Base-by-base conservation (phyloP, 495 filamentous ascomycete genomes). In the Podospora pseudoanserina region DNA sequence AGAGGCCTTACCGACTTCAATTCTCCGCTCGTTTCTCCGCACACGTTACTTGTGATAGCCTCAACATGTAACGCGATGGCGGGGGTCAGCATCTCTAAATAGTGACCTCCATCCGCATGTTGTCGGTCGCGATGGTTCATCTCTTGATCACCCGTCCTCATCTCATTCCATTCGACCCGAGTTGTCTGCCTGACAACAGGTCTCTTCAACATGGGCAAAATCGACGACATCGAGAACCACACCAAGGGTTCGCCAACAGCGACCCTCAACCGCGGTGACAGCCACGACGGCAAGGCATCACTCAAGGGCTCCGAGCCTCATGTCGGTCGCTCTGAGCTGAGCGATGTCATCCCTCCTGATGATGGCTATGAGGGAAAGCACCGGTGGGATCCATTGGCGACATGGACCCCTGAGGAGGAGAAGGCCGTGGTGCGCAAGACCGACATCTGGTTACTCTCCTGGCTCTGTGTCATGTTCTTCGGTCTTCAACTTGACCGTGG, bases 401-500 rank as follows among this genome's bases (percentile, higher is more conserved):
- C 73, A 60, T 86, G 84, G 83, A 79, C 75, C 58, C 71, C 75
- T 54, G 75, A 74, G 23, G 81, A 82, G 64, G 84, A 86, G 70
- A 77, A 73, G 64, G 74, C 57, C 34, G 68, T 86, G 1, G 77
- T 85, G n/a, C 70, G 79, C 61, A 82, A 84, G 75, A 73, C 80
- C 30, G 78, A 80, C 66, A 65, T 66, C 55, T 71, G 71, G 60
- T 75, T 81, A 4, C 73, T 79, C 66, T 64, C 75, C 16, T 82
- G 78, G 78, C 75, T 78, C n/a, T 81, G 79, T 80, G 77, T 78
- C 53, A 80, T 82, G 85, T 88, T 88, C 67, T 86, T 87, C 67
- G 82, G 80, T 15, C 77, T 89, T 0, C 85, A 89, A 65, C 79
- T 87, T 18, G 86, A 89, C 71, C 80, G 86, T 19, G 81, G 82